phyloP scores from a whole-genome alignment of 148 eudicot genomes.

The Camellia granthamiana region DNA sequence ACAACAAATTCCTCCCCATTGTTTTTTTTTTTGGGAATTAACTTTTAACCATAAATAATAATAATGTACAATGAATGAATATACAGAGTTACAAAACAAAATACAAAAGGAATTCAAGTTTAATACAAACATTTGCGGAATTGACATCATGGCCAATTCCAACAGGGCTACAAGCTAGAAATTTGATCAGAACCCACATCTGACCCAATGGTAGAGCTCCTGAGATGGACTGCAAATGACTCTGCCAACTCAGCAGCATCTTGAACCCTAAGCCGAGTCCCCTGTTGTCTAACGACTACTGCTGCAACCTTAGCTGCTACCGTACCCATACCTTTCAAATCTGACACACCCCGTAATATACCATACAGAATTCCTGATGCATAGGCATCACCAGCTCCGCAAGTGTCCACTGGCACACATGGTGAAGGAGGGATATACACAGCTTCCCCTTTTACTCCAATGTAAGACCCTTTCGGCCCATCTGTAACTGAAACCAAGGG shows the following conservation, averaged over 20 bases:
- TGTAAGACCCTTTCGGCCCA: conserved; percentile 82
- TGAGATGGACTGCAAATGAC: not conserved
- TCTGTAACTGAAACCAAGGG: conserved; percentile 94
- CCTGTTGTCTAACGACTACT: conserved; percentile 91
- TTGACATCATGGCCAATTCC: not conserved
- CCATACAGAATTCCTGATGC: conserved; percentile 86
- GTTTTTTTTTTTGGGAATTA: no score
- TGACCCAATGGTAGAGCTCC: conserved; percentile 6
- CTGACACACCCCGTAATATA: conserved; percentile 20
- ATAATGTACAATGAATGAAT: conserved; percentile 5
- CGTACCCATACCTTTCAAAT: no score
- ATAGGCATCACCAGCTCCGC: conserved; percentile 98
- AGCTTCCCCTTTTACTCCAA: conserved; percentile 90
- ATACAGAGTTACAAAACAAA: not conserved
- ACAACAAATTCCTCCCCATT: no score
- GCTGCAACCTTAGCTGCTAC: conserved; percentile 18
- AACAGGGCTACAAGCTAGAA: conserved; percentile 41
- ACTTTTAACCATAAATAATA: not conserved
- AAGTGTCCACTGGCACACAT: conserved; percentile 82
- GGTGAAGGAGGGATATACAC: conserved; percentile 88
- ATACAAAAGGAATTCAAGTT: not conserved
- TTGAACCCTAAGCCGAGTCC: conserved; percentile 80
- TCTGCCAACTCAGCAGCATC: conserved; percentile 76
- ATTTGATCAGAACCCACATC: conserved; percentile 50
- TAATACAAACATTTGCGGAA: not conserved